These are phyloP conservation scores for Astraeus odoratus DNA, from an alignment of 768 basidiomycete genomes.

Conservation along the genomic window DNA sequence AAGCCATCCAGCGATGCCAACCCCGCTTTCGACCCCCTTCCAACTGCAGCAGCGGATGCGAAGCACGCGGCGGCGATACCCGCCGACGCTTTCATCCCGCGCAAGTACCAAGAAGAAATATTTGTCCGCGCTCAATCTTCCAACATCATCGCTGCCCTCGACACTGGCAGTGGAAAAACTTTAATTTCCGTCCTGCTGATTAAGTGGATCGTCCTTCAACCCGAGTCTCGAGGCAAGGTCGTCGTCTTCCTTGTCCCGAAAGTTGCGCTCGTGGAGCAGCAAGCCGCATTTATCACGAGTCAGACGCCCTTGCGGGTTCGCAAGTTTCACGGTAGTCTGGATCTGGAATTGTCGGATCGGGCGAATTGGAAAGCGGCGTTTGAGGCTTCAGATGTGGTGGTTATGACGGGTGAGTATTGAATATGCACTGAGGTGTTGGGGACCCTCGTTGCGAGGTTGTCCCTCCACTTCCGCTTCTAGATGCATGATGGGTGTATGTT, in stretches of 20 bases:
- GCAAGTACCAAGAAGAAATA: constrained; percentile 51
- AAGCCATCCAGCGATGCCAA: neutral
- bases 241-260: constrained; percentile 81
- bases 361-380: constrained; percentile 60
- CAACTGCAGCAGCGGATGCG: constrained; percentile 2
- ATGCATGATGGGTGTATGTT: neutral
- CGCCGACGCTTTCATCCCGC: constrained; percentile 36
- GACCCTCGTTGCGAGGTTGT: constrained; percentile 1
- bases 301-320: constrained; percentile 62
- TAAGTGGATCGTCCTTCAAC: constrained; percentile 60
- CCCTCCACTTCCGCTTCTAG: neutral
- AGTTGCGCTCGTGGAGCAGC: constrained; percentile 81
- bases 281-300: constrained; percentile 56
- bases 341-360: constrained; percentile 65
- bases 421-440: constrained; percentile 3
- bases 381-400: constrained; percentile 61
- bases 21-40: neutral
- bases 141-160: constrained; percentile 54
- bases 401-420: constrained; percentile 65
- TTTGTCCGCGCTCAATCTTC: constrained; percentile 41
- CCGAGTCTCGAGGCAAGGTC: constrained; percentile 46
- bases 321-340: constrained; percentile 63
- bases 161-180: constrained; percentile 59
- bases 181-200: constrained; percentile 59
- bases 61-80: constrained; percentile 15